A percentile compares a stretch with the other conserved stretches of the same genome.
These are phyloP conservation scores for Aurantiochytrium sp. DNA, from an alignment of 108 stramenopile genomes.

Conservation along the genomic window DNA sequence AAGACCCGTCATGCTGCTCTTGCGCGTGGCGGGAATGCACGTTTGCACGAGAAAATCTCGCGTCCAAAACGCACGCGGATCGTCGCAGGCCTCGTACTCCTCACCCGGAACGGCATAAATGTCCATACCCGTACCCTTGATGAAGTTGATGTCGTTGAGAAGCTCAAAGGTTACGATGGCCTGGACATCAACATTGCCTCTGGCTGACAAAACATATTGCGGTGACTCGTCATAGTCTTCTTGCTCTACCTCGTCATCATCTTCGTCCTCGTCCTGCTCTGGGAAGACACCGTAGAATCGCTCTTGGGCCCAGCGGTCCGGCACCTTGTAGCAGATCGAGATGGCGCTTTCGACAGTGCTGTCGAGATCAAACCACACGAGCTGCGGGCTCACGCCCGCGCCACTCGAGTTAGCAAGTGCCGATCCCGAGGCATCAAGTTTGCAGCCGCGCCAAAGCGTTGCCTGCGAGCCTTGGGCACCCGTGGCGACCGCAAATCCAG, in stretches of 20 bases:
- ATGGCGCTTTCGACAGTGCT: background rate
- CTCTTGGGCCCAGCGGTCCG: background rate
- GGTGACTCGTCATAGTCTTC: background rate
- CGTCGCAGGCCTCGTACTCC: constrained; percentile 3
- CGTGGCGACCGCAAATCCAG: background rate
- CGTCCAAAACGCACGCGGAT: background rate
- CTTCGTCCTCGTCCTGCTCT: background rate
- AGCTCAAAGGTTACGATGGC: constrained; percentile 3
- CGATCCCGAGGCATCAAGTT: background rate
- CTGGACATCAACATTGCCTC: background rate
- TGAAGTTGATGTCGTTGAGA: constrained; percentile 9
- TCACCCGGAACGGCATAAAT: background rate
- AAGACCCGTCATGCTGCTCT: constrained; percentile 12
- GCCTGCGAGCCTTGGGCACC: background rate
- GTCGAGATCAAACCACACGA: background rate
- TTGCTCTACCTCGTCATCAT: background rate
- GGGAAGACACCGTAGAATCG: background rate
- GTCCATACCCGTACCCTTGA: constrained; percentile 1
- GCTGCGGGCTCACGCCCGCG: background rate
- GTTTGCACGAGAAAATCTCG: background rate
- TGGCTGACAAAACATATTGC: background rate
- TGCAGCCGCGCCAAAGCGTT: background rate
- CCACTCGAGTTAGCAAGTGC: background rate
- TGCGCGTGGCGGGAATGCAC: background rate
- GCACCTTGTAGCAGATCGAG: background rate